Evolutionary conservation across 164 flowering plant genomes (phyloP), one percentile per base, ranked within the genome.

Genomic region (Litsea cubeba): DNA sequence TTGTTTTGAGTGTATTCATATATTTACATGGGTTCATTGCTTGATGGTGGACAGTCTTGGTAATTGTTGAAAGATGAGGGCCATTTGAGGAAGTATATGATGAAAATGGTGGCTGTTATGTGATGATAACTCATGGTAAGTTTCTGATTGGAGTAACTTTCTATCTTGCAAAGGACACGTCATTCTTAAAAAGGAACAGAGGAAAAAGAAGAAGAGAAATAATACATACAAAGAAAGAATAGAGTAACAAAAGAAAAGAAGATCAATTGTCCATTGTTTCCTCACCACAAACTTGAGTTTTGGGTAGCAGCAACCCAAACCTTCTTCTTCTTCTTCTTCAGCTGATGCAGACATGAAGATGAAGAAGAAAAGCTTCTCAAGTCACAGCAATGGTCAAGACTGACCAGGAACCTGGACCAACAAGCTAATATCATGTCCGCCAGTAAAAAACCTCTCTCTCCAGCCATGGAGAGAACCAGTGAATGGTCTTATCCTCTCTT

Each of bases 391-490:
- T 84, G 89, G 81, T 76, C 80, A 86, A 83, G 79, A 77, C 74
- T 82, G 83, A 82, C 71, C 80, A 78, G 58, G 83, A 83, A 28
- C 72, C 73, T 23, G 71, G 76, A 57, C 67, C 81, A 46, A 23
- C 78, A 28, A 40, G 23, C 81, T 74, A 17, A n/a, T 50, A 77
- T 69, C 77, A 84, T 89, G 87, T 70, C 84, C 35, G 58, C 83
- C 62, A 88, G 80, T 74, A 93, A 87, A 86, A 84, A 90, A 75
- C 88, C 86, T 57, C 79, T 86, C 74, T 83, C 95, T 35, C 71
- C 86, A 76, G 95, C 89, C 76, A 88, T 89, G 94, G 86, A 89
- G 83, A 86, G 96, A 87, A 94, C 97, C 30, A 89, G 89, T 79
- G 94, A 92, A 80, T 94, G 98, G 98, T 94, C 64, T 76, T 76